A percentile compares a stretch with the other conserved stretches of the same genome.
Conservation (phyloP, 495 filamentous ascomycete species). For the Xylaria scruposa region DNA sequence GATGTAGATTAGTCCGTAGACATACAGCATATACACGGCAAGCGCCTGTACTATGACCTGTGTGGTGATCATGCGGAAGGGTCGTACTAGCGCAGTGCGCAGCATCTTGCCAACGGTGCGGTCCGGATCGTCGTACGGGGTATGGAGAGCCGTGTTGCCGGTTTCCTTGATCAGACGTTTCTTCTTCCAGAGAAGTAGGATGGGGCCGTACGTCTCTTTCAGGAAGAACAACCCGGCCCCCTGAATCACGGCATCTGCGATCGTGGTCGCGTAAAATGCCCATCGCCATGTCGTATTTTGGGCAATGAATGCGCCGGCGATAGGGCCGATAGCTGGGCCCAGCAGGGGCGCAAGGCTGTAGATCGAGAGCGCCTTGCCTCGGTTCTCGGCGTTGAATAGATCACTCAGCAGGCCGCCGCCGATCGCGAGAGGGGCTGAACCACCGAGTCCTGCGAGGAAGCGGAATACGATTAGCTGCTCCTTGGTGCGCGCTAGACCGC, state of each 20-base stretch:
- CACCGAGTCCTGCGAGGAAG: constrained; percentile 62
- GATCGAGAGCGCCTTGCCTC: constrained; percentile 68
- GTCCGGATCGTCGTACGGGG: constrained; percentile 62
- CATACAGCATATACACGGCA: constrained; percentile 60
- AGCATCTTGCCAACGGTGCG: constrained; percentile 53
- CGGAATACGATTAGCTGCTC: constrained; percentile 63
- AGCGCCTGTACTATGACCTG: constrained; percentile 65
- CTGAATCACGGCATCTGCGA: constrained; percentile 68
- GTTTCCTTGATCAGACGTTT: constrained; percentile 66
- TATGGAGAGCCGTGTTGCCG: constrained; percentile 65
- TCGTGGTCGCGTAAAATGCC: constrained; percentile 70
- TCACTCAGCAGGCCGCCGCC: constrained; percentile 69
- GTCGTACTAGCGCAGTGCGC: constrained; percentile 55
- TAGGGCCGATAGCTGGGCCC: constrained; percentile 70
- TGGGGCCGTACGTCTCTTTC: constrained; percentile 73
- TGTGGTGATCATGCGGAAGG: constrained; percentile 64
- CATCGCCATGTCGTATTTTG: constrained; percentile 76
- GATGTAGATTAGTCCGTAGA: constrained; percentile 77
- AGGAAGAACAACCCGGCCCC: constrained; percentile 69
- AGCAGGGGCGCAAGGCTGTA: constrained; percentile 67
- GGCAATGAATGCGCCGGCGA: constrained; percentile 70
- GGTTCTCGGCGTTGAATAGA: constrained; percentile 66
- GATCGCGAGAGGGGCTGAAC: constrained; percentile 59
- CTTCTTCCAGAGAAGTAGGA: constrained; percentile 64
- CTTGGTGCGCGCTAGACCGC: constrained; percentile 62